Conservation (phyloP, 495 filamentous ascomycete species). For the Aspergillus asperescens region DNA sequence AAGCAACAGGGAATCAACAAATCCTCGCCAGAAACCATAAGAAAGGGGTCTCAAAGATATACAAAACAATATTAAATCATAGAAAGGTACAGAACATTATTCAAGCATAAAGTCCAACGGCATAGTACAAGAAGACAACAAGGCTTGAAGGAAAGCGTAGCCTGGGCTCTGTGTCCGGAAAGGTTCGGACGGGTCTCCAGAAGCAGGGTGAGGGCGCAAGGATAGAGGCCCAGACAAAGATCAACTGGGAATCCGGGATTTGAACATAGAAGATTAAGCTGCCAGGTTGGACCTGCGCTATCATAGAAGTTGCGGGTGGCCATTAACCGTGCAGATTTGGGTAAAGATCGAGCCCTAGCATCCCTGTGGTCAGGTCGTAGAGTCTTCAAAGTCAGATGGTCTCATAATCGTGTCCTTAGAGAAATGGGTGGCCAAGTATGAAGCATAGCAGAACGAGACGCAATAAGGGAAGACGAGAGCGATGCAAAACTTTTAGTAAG, state of each 20-base stretch:
- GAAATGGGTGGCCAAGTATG: conserved; percentile 9
- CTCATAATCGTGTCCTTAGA: conserved; percentile 19
- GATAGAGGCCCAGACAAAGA: background rate
- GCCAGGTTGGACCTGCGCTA: conserved; percentile 4
- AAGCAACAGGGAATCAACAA: conserved; percentile 10
- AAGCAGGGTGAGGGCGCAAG: background rate
- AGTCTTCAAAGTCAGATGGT: conserved; percentile 20
- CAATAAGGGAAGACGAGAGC: conserved; percentile 4
- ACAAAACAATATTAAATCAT: conserved; percentile 11
- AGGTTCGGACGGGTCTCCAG: background rate
- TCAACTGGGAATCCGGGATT: conserved; percentile 16
- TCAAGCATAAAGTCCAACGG: conserved; percentile 16
- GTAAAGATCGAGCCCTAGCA: conserved; percentile 4
- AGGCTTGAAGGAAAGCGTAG: background rate
- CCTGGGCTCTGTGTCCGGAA: background rate
- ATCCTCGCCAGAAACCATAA: conserved; percentile 9
- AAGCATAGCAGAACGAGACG: conserved; percentile 5
- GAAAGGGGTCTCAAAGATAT: conserved; percentile 8
- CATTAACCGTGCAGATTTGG: conserved; percentile 8
- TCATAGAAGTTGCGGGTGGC: conserved; percentile 1
- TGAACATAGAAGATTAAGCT: conserved; percentile 22
- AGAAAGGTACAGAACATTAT: conserved; percentile 10
- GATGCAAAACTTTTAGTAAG: conserved; percentile 30
- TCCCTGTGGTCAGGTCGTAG: conserved; percentile 13
- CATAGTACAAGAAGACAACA: conserved; percentile 24